Evolutionary conservation across 345 rosid species (phyloP).

Genomic region (Ceriops zippeliana): DNA sequence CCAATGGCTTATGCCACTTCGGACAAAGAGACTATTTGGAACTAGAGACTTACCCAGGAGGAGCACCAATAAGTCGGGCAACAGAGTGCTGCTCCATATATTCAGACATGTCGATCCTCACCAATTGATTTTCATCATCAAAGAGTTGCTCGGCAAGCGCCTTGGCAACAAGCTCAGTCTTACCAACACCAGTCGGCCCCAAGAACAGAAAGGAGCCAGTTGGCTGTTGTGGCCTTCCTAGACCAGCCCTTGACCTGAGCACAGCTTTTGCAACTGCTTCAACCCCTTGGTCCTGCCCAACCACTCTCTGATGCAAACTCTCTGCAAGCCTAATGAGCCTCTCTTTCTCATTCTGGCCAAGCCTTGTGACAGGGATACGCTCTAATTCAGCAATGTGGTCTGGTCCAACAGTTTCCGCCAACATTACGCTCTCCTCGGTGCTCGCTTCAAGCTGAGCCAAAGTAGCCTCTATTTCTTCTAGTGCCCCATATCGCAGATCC

Average conservation of each 20-base stretch:
- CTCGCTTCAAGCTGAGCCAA: conserved; percentile 60
- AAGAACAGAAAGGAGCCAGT: conserved; percentile 80
- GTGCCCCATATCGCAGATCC: conserved; percentile 76
- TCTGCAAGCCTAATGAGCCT: conserved; percentile 70
- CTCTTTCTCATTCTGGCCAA: conserved; percentile 76
- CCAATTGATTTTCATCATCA: conserved; percentile 67
- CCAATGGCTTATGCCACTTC: not conserved
- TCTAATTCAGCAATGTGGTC: conserved; percentile 83
- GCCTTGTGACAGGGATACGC: conserved; percentile 84
- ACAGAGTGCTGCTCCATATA: conserved; percentile 88
- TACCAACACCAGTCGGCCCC: conserved; percentile 92
- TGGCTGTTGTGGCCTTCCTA: conserved; percentile 91
- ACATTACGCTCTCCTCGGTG: conserved; percentile 59
- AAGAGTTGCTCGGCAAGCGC: conserved; percentile 88
- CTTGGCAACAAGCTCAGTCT: conserved; percentile 76
- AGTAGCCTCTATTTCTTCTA: conserved; percentile 75
- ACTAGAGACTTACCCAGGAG: conserved; percentile 63
- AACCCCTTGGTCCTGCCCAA: conserved; percentile 80
- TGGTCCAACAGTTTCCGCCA: conserved; percentile 79
- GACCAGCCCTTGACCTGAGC: conserved; percentile 74
- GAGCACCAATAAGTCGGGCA: conserved; percentile 75
- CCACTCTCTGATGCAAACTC: conserved; percentile 72
- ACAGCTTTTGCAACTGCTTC: conserved; percentile 80
- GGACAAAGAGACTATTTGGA: too few relatives aligned
- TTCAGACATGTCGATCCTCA: conserved; percentile 81